A percentile compares a stretch with the other conserved stretches of the same genome.
phyloP scores from a whole-genome alignment of 2,329 filamentous ascomycete species.

The Penicillium sclerotigenum region DNA sequence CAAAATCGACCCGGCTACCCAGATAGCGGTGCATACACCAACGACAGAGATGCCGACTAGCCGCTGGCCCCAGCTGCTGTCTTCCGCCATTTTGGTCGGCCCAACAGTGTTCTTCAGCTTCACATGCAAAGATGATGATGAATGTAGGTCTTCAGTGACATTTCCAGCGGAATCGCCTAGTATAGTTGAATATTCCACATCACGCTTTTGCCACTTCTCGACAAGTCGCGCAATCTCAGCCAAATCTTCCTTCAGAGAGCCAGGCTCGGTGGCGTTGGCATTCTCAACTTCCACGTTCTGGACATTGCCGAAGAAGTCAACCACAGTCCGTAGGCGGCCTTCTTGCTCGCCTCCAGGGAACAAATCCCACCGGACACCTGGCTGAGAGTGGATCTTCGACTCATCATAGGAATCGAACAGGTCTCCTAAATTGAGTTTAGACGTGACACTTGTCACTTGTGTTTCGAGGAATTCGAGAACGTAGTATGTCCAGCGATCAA shows the following conservation, averaged over 20 bases:
- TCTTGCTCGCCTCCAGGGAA: conserved; percentile 78
- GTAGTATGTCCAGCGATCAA: conserved; percentile 98
- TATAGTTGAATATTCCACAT: conserved; percentile 32
- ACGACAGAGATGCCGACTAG: conserved; percentile 36
- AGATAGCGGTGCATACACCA: conserved; percentile 36
- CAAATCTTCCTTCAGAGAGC: conserved; percentile 64
- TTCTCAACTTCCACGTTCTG: conserved; percentile 90
- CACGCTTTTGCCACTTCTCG: conserved; percentile 49
- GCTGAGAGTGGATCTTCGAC: conserved; percentile 88
- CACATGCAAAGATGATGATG: conserved; percentile 20
- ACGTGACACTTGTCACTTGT: conserved; percentile 78
- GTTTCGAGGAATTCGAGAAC: conserved; percentile 95
- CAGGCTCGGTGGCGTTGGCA: conserved; percentile 52
- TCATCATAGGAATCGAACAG: conserved; percentile 96
- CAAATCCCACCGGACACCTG: conserved; percentile 91
- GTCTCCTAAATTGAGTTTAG: conserved; percentile 86
- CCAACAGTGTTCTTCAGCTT: conserved; percentile 41
- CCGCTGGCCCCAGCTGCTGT: conserved; percentile 62
- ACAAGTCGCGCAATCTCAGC: conserved; percentile 64
- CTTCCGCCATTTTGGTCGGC: conserved; percentile 60
- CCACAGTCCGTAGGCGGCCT: conserved; percentile 76
- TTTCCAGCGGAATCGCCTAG: conserved; percentile 22
- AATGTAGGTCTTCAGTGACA: conserved; percentile 7
- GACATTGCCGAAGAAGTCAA: conserved; percentile 98
- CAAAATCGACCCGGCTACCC: conserved; percentile 37